Evolutionary conservation across 164 flowering plant genomes (phyloP).

Genomic region (Liriodendron chinense): DNA sequence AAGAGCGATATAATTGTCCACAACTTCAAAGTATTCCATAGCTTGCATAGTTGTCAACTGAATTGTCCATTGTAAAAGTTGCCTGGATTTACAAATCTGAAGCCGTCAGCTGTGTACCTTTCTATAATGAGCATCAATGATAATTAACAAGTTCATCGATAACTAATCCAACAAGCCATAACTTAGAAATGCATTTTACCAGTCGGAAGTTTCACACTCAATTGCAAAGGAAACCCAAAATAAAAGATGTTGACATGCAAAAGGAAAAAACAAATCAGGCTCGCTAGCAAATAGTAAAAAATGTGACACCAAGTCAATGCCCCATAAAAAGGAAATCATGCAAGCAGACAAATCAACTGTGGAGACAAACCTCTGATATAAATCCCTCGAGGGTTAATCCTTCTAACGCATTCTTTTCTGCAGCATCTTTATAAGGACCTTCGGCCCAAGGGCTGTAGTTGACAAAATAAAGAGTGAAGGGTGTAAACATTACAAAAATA

Average conservation of each 20-base stretch:
- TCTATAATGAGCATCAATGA: background rate
- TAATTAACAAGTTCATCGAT: background rate
- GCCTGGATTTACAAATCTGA: too few species aligned
- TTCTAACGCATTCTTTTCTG: conserved; percentile 73
- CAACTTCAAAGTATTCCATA: background rate
- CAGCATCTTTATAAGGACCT: conserved; percentile 74
- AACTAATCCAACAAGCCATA: background rate
- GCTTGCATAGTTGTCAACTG: background rate
- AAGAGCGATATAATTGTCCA: background rate
- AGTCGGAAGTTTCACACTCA: background rate
- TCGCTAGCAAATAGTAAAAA: background rate
- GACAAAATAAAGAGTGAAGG: background rate
- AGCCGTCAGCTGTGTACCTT: too few species aligned
- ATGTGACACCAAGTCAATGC: background rate
- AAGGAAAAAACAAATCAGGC: background rate
- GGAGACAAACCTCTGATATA: conserved; percentile 62
- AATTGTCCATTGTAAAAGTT: too few species aligned
- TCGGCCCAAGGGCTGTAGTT: conserved; percentile 63
- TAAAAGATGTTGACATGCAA: background rate
- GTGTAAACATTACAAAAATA: background rate
- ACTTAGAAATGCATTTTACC: background rate
- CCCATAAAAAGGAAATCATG: background rate
- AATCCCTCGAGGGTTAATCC: conserved; percentile 81
- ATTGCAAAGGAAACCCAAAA: background rate
- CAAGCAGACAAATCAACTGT: background rate